Percentiles rank a stretch among this genome's conserved stretches.
These are phyloP conservation scores for Aspergillus ruber DNA, from an alignment of 2,329 filamentous ascomycete species.

Conservation along the genomic window DNA sequence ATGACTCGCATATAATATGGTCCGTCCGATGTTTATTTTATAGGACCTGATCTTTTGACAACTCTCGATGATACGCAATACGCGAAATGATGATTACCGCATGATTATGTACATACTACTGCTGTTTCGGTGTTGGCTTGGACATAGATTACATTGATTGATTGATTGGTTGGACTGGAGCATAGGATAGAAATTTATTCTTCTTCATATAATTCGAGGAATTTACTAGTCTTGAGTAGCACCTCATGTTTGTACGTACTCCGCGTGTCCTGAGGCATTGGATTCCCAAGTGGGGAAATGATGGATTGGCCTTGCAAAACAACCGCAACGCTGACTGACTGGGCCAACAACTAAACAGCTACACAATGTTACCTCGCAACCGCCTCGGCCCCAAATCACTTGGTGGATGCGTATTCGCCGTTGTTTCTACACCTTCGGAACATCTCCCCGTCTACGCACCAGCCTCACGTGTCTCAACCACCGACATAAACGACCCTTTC, in stretches of 20 bases:
- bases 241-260: too few species aligned
- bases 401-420: slow-evolving; percentile 9
- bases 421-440: slow-evolving; percentile 3
- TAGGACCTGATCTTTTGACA: neutral
- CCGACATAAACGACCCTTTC: slow-evolving; percentile 9
- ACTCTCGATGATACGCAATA: neutral
- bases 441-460: slow-evolving; percentile 8
- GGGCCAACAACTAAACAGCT: neutral
- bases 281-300: too few species aligned
- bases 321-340: too few species aligned
- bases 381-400: slow-evolving; percentile 4
- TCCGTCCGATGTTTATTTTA: neutral
- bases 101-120: neutral
- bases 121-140: neutral
- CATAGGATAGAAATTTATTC: too few species aligned
- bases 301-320: too few species aligned
- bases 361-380: neutral
- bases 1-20: too few species aligned
- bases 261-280: too few species aligned
- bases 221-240: too few species aligned
- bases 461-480: slow-evolving; percentile 10
- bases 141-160: neutral
- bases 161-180: neutral
- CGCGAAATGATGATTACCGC: neutral
- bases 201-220: too few species aligned